Evolutionary conservation across 176 grass and related monocot species (phyloP).

Genomic region (Phoenix dactylifera): DNA sequence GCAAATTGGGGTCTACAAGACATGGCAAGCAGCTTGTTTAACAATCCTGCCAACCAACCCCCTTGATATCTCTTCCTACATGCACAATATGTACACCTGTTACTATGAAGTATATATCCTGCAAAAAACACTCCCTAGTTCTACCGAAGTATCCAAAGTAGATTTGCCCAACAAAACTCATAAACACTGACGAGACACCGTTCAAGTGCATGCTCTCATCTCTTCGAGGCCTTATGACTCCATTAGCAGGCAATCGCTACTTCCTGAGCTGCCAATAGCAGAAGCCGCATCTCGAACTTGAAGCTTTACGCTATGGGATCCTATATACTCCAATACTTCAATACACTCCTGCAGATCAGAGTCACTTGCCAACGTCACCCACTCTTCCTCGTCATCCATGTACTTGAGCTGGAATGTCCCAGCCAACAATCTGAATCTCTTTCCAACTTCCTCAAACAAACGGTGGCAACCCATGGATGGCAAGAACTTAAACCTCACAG

Average conservation of each 20-base stretch:
- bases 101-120: too few species aligned
- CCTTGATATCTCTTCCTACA: too few species aligned
- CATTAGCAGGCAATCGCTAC: constrained; percentile 61
- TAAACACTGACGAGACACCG: too few species aligned
- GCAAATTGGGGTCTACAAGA: too few species aligned
- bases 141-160: too few species aligned
- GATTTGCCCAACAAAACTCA: too few species aligned
- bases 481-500: constrained; percentile 69
- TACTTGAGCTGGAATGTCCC: constrained; percentile 80
- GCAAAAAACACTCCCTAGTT: too few species aligned
- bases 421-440: constrained; percentile 55
- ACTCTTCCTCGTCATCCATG: constrained; percentile 83
- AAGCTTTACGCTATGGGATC: constrained; percentile 43
- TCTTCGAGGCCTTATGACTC: constrained; percentile 20
- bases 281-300: constrained; percentile 42
- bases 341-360: constrained; percentile 71
- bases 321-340: constrained; percentile 62
- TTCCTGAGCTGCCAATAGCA: constrained; percentile 36
- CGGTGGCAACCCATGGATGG: constrained; percentile 44
- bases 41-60: too few species aligned
- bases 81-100: too few species aligned
- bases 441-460: constrained; percentile 65
- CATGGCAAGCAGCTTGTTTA: too few species aligned
- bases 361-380: constrained; percentile 73
- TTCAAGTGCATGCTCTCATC: neutral